phyloP scores from a whole-genome alignment of 768 basidiomycete genomes.

The Rhodotorula kratochvilovae region DNA sequence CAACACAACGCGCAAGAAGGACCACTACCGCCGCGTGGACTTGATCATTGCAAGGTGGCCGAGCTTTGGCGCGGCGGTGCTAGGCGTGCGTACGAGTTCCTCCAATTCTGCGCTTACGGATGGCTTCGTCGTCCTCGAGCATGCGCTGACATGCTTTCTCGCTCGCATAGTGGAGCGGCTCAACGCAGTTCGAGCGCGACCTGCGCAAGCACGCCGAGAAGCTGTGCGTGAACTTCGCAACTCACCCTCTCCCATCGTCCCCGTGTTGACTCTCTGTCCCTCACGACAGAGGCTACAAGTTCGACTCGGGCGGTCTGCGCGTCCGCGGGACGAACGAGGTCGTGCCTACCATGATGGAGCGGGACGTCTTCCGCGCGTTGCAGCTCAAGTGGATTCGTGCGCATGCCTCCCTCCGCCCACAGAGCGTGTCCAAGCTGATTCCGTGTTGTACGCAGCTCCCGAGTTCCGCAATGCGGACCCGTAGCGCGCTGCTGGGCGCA shows the following conservation, averaged over 20 bases:
- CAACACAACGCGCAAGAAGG: constrained; percentile 5
- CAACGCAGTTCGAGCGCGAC: constrained; percentile 31
- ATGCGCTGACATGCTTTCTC: too few species aligned
- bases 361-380: constrained; percentile 17
- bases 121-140: too few species aligned
- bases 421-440: background rate
- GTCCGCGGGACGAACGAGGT: background rate
- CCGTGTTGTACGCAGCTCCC: constrained; percentile 1
- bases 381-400: constrained; percentile 7
- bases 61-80: constrained; percentile 13
- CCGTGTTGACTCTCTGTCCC: too few species aligned
- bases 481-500: background rate
- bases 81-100: background rate
- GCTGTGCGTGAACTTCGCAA: constrained; percentile 4
- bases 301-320: constrained; percentile 11
- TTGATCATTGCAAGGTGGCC: constrained; percentile 28
- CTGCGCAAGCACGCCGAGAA: constrained; percentile 25
- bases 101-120: background rate
- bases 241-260: too few species aligned
- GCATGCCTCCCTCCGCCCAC: background rate
- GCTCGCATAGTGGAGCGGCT: constrained; percentile 6
- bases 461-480: constrained; percentile 25
- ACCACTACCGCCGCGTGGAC: constrained; percentile 29
- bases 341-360: constrained; percentile 6
- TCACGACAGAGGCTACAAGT: constrained; percentile 8